These are phyloP conservation scores for Nasturtium officinale DNA, from an alignment of 345 rosid species.

Conservation along the genomic window DNA sequence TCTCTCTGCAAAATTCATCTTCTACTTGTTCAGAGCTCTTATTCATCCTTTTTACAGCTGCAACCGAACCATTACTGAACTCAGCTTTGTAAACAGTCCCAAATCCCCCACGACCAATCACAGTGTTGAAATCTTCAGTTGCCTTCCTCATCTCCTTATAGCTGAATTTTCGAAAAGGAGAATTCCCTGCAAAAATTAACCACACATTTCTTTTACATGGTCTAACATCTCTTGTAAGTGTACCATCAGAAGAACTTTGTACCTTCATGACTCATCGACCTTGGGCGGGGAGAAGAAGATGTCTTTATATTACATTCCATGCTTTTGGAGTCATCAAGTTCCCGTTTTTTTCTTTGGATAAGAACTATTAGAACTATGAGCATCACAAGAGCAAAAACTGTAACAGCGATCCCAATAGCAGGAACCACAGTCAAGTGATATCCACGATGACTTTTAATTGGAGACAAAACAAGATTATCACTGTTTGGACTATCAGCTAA, in stretches of 20 bases:
- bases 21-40: slow-evolving; percentile 79
- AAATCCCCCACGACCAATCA: slow-evolving; percentile 89
- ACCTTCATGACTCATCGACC: slow-evolving; percentile 74
- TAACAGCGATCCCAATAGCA: slow-evolving; percentile 69
- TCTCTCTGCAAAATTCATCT: slow-evolving; percentile 85
- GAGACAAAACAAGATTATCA: slow-evolving; percentile 47
- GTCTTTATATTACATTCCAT: slow-evolving; percentile 52
- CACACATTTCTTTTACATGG: background rate
- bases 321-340: slow-evolving; percentile 58
- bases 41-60: slow-evolving; percentile 82
- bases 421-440: slow-evolving; percentile 71
- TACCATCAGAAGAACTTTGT: slow-evolving; percentile 20
- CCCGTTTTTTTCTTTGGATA: slow-evolving; percentile 66
- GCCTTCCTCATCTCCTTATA: slow-evolving; percentile 83
- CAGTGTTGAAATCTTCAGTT: slow-evolving; percentile 65
- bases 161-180: slow-evolving; percentile 72
- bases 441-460: slow-evolving; percentile 51
- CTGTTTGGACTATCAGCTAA: slow-evolving; percentile 74
- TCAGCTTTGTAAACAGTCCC: slow-evolving; percentile 87
- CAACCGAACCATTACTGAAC: slow-evolving; percentile 66
- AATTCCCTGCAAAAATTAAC: slow-evolving; percentile 52
- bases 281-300: slow-evolving; percentile 51
- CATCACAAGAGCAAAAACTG: slow-evolving; percentile 59
- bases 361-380: slow-evolving; percentile 67
- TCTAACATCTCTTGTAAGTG: slow-evolving; percentile 13